Evolutionary conservation across 2,329 filamentous ascomycete genomes (phyloP).

Genomic region (Alternaria viburni): DNA sequence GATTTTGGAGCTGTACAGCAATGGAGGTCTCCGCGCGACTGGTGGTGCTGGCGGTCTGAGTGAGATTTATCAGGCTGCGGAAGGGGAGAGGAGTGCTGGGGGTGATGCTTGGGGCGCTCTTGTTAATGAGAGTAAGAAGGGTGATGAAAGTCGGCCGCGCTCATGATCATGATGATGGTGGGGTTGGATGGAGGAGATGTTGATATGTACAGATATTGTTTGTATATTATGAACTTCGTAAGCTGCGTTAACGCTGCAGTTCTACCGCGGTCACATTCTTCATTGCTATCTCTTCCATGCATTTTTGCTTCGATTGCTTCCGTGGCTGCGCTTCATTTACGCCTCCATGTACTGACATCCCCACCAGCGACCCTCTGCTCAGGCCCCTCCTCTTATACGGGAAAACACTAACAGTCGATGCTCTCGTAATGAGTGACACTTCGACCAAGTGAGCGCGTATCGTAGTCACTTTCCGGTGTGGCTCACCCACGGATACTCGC

Average conservation of each 20-base stretch:
- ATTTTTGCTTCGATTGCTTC: no score
- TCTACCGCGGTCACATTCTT: background rate
- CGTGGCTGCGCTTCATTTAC: background rate
- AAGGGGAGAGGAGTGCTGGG: conserved; percentile 1
- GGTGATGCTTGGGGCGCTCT: conserved; percentile 27
- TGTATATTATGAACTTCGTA: background rate
- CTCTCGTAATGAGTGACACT: no score
- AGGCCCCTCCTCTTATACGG: no score
- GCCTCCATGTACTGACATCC: no score
- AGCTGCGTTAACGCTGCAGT: background rate
- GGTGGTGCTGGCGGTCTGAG: background rate
- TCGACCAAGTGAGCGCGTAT: no score
- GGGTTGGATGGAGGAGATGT: background rate
- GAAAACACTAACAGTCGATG: no score
- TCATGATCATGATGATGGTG: background rate
- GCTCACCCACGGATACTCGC: no score
- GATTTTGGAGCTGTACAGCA: conserved; percentile 1
- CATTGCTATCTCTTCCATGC: background rate
- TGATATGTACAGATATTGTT: background rate
- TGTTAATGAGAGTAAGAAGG: conserved; percentile 18
- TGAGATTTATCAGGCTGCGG: conserved; percentile 2
- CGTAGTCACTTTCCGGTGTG: no score
- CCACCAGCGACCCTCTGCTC: no score
- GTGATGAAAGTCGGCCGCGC: conserved; percentile 1
- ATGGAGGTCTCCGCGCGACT: conserved; percentile 2